A percentile compares a stretch with the other conserved stretches of the same genome.
phyloP scores from a whole-genome alignment of 179 eudicot genomes.

The Beta macrorhiza region DNA sequence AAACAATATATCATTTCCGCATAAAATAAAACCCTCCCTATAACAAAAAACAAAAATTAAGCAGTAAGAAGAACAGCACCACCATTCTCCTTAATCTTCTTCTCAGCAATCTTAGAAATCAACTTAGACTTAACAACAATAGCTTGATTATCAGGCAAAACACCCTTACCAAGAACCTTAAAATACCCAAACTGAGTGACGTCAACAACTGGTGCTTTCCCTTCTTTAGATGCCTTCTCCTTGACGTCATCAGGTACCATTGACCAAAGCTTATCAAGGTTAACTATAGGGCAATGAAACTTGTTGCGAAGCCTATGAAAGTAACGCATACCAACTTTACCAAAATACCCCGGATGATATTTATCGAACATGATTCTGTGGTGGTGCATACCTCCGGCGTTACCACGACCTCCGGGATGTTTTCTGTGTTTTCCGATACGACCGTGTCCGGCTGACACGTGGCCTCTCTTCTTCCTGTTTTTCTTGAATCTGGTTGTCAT shows the following conservation, averaged over 20 bases:
- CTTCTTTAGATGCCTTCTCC: conserved; percentile 38
- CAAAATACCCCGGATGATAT: conserved; percentile 69
- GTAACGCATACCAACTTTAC: conserved; percentile 65
- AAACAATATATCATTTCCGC: too few relatives aligned
- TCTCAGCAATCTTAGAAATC: conserved; percentile 43
- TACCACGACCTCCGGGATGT: conserved; percentile 70
- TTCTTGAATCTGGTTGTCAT: conserved; percentile 53
- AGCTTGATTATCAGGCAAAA: conserved; percentile 35
- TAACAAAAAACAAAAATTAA: neutral
- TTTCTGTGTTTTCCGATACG: conserved; percentile 63
- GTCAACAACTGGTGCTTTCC: conserved; percentile 44
- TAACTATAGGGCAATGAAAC: conserved; percentile 52
- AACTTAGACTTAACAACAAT: conserved; percentile 56
- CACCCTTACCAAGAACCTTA: conserved; percentile 61
- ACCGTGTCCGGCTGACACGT: conserved; percentile 60
- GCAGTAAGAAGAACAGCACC: conserved; percentile 37
- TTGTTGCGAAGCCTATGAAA: conserved; percentile 59
- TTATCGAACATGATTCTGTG: conserved; percentile 69
- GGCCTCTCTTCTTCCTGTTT: conserved; percentile 67
- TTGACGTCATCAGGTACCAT: conserved; percentile 42
- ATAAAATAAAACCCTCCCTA: too few relatives aligned
- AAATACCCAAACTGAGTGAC: conserved; percentile 60
- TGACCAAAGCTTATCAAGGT: conserved; percentile 52
- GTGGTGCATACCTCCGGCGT: conserved; percentile 75
- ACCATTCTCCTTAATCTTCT: conserved; percentile 49